Percentiles rank a stretch among this genome's conserved stretches.
Evolutionary conservation across 805 yeast species (phyloP).

Genomic region (Yamadazyma ubonensis): DNA sequence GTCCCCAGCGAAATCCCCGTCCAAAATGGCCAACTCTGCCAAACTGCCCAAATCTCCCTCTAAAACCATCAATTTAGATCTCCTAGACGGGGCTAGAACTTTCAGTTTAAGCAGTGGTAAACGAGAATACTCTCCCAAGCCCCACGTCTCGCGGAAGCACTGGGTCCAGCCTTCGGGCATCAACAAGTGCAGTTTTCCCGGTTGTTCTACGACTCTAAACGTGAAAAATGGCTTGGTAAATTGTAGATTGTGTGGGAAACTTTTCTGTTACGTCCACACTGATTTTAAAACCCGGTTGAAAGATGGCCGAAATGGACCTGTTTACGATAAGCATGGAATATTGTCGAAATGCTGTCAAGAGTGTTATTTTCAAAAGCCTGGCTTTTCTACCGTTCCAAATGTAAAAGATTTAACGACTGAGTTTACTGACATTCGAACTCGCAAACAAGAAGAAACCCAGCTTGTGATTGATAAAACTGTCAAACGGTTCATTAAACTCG

Average conservation of each 20-base stretch:
- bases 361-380: conserved; percentile 60
- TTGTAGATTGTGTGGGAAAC: conserved; percentile 73
- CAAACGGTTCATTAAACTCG: conserved; percentile 55
- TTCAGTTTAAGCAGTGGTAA: conserved; percentile 26
- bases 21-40: background rate
- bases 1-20: background rate
- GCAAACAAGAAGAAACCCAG: conserved; percentile 46
- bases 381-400: conserved; percentile 36
- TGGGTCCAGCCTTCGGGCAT: conserved; percentile 52
- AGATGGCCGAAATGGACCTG: conserved; percentile 45
- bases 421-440: conserved; percentile 44
- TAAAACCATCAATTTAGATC: conserved; percentile 46
- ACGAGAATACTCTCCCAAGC: conserved; percentile 15
- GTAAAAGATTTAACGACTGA: conserved; percentile 42
- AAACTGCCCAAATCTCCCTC: conserved; percentile 9
- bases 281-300: conserved; percentile 51
- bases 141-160: conserved; percentile 45
- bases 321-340: conserved; percentile 44
- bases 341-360: conserved; percentile 69
- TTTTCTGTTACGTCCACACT: conserved; percentile 69
- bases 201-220: conserved; percentile 33
- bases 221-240: conserved; percentile 59
- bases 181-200: conserved; percentile 39
- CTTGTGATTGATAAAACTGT: conserved; percentile 55
- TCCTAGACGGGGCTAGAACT: conserved; percentile 45